Evolutionary conservation across 805 yeast genomes (phyloP).

Genomic region (Diddensiella transvaalensis): DNA sequence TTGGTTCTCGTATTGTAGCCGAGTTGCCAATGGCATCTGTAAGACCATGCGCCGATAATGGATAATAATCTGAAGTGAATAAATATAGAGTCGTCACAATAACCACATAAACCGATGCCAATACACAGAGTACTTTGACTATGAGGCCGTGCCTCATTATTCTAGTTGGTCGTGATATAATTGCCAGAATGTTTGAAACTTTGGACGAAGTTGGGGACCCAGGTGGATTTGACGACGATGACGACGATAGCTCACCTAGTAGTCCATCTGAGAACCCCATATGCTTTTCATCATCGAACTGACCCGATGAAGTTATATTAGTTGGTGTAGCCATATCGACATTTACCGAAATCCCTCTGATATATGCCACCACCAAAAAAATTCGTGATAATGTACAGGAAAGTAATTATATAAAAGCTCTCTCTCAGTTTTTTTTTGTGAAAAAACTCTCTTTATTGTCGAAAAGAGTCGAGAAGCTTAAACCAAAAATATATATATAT

Average conservation of each 20-base stretch:
- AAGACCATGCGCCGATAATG: neutral
- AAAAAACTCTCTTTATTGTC: too few relatives aligned
- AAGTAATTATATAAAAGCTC: too few relatives aligned
- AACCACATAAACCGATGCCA: slow-evolving; percentile 16
- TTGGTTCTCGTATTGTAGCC: neutral
- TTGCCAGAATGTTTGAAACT: neutral
- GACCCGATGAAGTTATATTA: neutral
- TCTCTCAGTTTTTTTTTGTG: too few relatives aligned
- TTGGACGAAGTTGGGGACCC: neutral
- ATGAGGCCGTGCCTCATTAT: slow-evolving; percentile 15
- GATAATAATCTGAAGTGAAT: slow-evolving; percentile 8
- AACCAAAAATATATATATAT: too few relatives aligned
- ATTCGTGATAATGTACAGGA: too few relatives aligned
- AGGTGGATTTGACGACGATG: neutral
- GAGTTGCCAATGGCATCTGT: neutral
- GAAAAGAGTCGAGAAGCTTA: too few relatives aligned
- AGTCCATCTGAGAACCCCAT: neutral
- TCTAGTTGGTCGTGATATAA: neutral
- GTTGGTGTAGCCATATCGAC: too few relatives aligned
- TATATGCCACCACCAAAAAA: too few relatives aligned
- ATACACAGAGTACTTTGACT: slow-evolving; percentile 17
- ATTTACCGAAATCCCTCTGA: too few relatives aligned
- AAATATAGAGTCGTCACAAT: slow-evolving; percentile 16
- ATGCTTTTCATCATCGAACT: slow-evolving; percentile 3
- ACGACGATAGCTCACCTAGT: neutral